These are phyloP conservation scores for Galerina marginata DNA, from an alignment of 768 basidiomycete species.

Conservation along the genomic window DNA sequence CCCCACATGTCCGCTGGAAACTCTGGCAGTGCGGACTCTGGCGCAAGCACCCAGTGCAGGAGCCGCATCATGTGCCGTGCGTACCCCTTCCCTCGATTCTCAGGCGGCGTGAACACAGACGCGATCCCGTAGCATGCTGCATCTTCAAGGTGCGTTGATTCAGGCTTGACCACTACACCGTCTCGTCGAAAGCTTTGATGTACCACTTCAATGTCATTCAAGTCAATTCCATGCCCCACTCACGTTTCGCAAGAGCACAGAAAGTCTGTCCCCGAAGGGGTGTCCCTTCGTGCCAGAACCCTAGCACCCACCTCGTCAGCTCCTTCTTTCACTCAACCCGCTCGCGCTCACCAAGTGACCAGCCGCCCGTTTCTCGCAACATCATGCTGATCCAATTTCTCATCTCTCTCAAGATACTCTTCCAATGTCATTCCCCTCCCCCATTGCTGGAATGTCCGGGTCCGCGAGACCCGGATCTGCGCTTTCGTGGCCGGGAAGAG, in stretches of 20 bases:
- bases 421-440: constrained; percentile 17
- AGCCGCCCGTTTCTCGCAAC: constrained; percentile 50
- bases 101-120: constrained; percentile 58
- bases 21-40: constrained; percentile 18
- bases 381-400: constrained; percentile 29
- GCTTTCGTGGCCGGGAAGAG: constrained; percentile 36
- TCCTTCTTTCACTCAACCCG: background rate
- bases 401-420: constrained; percentile 20
- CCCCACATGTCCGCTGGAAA: constrained; percentile 34
- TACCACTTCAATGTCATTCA: background rate
- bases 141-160: constrained; percentile 24
- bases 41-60: constrained; percentile 48
- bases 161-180: constrained; percentile 27
- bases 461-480: constrained; percentile 21
- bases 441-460: constrained; percentile 15
- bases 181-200: constrained; percentile 14
- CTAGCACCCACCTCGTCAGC: constrained; percentile 32
- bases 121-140: constrained; percentile 58
- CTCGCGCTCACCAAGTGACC: constrained; percentile 50
- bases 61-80: constrained; percentile 69
- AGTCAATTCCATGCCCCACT: background rate
- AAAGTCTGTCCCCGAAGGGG: constrained; percentile 58
- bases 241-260: constrained; percentile 69
- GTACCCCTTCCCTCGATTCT: constrained; percentile 59
- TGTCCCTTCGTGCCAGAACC: constrained; percentile 60